Conservation (phyloP, 768 basidiomycete genomes). For the Thelephora ganbajun region DNA sequence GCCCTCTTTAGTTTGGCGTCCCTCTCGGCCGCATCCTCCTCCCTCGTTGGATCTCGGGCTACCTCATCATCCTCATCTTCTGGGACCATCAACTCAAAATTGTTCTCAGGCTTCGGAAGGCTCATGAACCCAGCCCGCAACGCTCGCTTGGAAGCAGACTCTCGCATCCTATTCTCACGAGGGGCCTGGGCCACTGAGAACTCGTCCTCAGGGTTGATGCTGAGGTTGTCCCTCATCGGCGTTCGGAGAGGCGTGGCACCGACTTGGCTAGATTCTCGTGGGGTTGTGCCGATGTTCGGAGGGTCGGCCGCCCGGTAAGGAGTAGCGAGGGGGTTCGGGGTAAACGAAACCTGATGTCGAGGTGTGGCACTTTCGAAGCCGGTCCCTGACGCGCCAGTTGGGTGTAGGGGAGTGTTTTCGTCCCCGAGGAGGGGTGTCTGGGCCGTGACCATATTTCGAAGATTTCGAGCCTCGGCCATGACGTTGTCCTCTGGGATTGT, state of each 20-base stretch:
- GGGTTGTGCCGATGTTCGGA: conserved; percentile 33
- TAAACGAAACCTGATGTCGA: conserved; percentile 79
- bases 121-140: conserved; percentile 70
- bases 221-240: conserved; percentile 80
- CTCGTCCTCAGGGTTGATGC: conserved; percentile 67
- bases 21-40: conserved; percentile 88
- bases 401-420: conserved; percentile 91
- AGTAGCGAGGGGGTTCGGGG: conserved; percentile 92
- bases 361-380: conserved; percentile 95
- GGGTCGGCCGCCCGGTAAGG: too few relatives aligned
- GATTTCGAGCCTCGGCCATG: conserved; percentile 86
- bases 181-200: conserved; percentile 58
- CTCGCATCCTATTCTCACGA: conserved; percentile 52
- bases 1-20: conserved; percentile 58
- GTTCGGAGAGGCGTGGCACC: conserved; percentile 76
- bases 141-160: conserved; percentile 54
- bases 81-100: conserved; percentile 88
- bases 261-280: conserved; percentile 21
- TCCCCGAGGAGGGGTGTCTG: conserved; percentile 95
- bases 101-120: conserved; percentile 90
- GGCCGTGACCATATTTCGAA: conserved; percentile 83
- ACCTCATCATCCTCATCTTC: conserved; percentile 61
- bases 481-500: conserved; percentile 73
- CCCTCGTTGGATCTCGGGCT: conserved; percentile 25
- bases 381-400: conserved; percentile 58